Evolutionary conservation across 2,329 filamentous ascomycete genomes (phyloP), one percentile per base, ranked within the genome.

Genomic region (Aurifilum marmelostoma): DNA sequence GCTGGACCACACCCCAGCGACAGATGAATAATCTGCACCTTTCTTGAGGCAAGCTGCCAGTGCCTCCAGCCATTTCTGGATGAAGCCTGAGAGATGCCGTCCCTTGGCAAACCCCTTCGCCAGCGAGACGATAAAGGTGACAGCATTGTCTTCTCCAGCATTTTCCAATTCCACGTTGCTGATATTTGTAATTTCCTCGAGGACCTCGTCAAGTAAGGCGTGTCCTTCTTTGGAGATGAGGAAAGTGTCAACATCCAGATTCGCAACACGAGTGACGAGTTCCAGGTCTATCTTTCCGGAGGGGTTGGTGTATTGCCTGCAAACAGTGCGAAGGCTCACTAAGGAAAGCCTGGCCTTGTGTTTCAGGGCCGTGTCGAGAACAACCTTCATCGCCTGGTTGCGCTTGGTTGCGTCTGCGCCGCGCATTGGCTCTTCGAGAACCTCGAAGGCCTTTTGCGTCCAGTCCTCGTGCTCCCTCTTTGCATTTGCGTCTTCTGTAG

Each of bases 221-320:
- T 76, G 75, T 0, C 80, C 82, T 2, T 83, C 79, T 0, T 79
- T 77, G 0, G 77, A 78, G 2, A 76, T 43, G 74, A 80, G 73
- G 61, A 87, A 84, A 9, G 82, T 78, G 61, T 85, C 84, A 0
- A 83, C 78, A 50, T 87, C 84, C 59, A 84, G 83, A 9, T 76
- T 75, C 0, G 83, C 79, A 34, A 83, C 73, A 16, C 76, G 76
- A 18, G 78, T 80, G 8, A 84, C 72, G 12, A 86, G 73, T 0
- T 70, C 70, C 83, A 85, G 85, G 60, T 84, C 79, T 3, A 79
- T 80, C 6, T 66, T 73, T 4, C 77, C 73, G 11, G 73, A 66
- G 1, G 74, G 71, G 2, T 85, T 70, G 0, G 79, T 84, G 71
- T 84, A 84, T 2, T 78, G 73, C 58, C 75, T 80, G 65, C 83